These are phyloP conservation scores for Plantago elongata DNA, from an alignment of 257 asterid species.

Conservation along the genomic window DNA sequence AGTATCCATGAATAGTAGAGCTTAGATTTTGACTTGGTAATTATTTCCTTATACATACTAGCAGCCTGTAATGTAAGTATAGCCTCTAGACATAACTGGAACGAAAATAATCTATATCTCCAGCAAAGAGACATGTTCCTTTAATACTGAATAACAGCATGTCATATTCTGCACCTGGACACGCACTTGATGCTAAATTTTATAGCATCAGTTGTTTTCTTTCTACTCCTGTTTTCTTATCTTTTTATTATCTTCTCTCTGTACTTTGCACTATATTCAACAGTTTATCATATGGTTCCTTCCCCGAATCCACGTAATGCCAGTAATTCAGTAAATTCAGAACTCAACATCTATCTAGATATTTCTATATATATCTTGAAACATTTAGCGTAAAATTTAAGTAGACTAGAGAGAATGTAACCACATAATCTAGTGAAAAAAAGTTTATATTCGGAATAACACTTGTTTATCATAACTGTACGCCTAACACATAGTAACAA, in stretches of 20 bases:
- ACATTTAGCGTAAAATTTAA: not conserved
- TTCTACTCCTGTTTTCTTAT: not conserved
- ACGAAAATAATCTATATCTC: not conserved
- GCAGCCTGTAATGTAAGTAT: conserved; percentile 23
- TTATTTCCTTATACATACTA: not conserved
- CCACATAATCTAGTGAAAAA: not conserved
- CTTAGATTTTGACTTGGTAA: conserved; percentile 31
- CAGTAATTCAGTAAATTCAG: too few relatives aligned
- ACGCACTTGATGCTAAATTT: conserved; percentile 14
- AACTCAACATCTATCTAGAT: not conserved
- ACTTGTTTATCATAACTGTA: too few relatives aligned
- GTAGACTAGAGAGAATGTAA: not conserved
- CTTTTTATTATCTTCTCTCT: not conserved
- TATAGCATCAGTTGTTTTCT: conserved; percentile 7
- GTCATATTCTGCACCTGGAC: conserved; percentile 13
- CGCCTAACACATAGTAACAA: too few relatives aligned
- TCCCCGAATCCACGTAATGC: too few relatives aligned
- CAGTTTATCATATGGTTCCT: not conserved
- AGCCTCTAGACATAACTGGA: not conserved
- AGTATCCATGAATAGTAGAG: conserved; percentile 45
- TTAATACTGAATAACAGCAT: conserved; percentile 11
- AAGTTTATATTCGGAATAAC: too few relatives aligned
- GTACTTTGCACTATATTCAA: not conserved
- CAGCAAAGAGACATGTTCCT: conserved; percentile 15
- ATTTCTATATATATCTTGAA: not conserved